Base-by-base conservation (phyloP, 305 asterid species). In the Fraxinus nigra region DNA sequence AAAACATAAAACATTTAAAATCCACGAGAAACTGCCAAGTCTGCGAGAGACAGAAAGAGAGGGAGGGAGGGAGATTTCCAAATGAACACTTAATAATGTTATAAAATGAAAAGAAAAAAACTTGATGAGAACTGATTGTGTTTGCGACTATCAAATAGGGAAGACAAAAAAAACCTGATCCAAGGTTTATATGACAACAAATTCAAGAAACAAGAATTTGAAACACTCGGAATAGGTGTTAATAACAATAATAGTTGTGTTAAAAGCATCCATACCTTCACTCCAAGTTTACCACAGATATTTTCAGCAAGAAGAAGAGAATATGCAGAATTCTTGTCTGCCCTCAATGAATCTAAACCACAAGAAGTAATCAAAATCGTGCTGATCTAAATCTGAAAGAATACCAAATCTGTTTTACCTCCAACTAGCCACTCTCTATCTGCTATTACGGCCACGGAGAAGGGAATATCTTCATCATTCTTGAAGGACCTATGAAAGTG, bases 261-360 rank as follows among this genome's bases (percentile, higher is more conserved):
- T 77, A 2, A 14, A 46, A 46, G 82, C 81, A 81, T 3, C 67
- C 85, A 73, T 81, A 93, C 99, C 95, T 96, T 93, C 86, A 93
- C 93, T 46, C 98, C 94, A 81, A 89, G 93, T 80, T 89, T 93
- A 81, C 85, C 85, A 79, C 99, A 96, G 77, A 94, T 93, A 78
- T 83, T 90, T 90, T 96, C 99, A 82, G 98, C 99, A 85, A 96
- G 98, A 87, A 94, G 97, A 80, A 96, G 98, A 65, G 97, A 87
- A 85, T 90, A 96, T 33, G 94, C 97, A 5, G 98, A 93, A 87
- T 91, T 97, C 87, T 94, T 96, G 89, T 96, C 99, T 16, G 95
- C 92, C 88, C 94, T 94, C 3, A 94, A 82, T 70, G 97, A 88
- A 89, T 96, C 99, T 96, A 89, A 84, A 87, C 77, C 72, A 81